Conservation (phyloP, 2,329 filamentous ascomycete genomes). For the Aspergillus phoenicis region DNA sequence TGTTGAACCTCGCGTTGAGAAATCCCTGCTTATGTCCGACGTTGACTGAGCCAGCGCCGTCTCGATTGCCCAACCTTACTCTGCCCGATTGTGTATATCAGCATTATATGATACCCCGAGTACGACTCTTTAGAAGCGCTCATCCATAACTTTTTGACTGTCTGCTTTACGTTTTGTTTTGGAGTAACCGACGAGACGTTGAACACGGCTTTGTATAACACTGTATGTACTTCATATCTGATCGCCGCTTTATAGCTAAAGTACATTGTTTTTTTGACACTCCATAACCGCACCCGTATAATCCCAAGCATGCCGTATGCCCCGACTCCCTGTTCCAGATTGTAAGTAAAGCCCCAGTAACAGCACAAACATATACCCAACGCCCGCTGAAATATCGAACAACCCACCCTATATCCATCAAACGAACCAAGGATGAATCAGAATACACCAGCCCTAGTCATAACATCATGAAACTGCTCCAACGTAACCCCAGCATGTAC, state of each 20-base stretch:
- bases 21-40: conserved; percentile 7
- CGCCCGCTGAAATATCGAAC: conserved; percentile 10
- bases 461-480: conserved; percentile 83
- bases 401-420: neutral
- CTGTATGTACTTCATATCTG: neutral
- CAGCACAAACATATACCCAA: neutral
- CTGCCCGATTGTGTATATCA: conserved; percentile 17
- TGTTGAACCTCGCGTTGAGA: conserved; percentile 9
- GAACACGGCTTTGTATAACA: neutral
- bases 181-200: neutral
- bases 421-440: conserved; percentile 45
- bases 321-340: neutral
- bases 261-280: neutral
- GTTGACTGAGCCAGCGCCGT: conserved; percentile 15
- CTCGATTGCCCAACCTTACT: neutral
- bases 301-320: neutral
- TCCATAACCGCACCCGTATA: neutral
- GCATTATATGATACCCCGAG: conserved; percentile 24
- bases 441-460: conserved; percentile 82
- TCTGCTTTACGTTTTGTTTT: neutral
- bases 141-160: neutral
- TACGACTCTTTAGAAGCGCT: conserved; percentile 18
- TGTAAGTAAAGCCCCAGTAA: neutral
- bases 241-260: neutral
- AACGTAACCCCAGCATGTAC: conserved; percentile 70